A percentile compares a stretch with the other conserved stretches of the same genome.
Evolutionary conservation across 2,329 filamentous ascomycete genomes (phyloP).

Genomic region (Beauveria asiatica): DNA sequence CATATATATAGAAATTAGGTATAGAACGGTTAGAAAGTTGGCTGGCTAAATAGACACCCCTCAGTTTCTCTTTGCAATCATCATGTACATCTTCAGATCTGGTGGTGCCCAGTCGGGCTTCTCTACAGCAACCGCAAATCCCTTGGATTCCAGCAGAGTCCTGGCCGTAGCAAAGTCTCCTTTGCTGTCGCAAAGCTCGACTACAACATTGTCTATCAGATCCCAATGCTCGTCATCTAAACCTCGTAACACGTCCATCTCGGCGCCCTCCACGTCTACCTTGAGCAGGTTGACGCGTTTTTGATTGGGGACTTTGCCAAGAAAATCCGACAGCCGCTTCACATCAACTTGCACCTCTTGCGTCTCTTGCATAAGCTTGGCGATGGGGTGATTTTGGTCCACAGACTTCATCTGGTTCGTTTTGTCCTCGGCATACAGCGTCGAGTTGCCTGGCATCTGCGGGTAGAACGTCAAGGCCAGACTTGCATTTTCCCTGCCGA

Average conservation of each 20-base stretch:
- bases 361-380: not conserved
- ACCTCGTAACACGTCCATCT: conserved; percentile 18
- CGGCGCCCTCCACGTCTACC: conserved; percentile 20
- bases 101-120: conserved; percentile 9
- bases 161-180: conserved; percentile 10
- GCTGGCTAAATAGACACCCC: not conserved
- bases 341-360: conserved; percentile 12
- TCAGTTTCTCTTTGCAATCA: conserved; percentile 1
- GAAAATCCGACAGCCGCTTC: conserved; percentile 16
- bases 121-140: conserved; percentile 13
- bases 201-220: conserved; percentile 15
- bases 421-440: conserved; percentile 15
- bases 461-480: conserved; percentile 16
- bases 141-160: conserved; percentile 15
- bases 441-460: conserved; percentile 17
- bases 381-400: conserved; percentile 5
- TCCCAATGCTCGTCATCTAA: conserved; percentile 18
- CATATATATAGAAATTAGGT: not conserved
- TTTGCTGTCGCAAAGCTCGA: conserved; percentile 17
- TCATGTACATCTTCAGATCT: conserved; percentile 5
- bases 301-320: conserved; percentile 9
- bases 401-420: not conserved
- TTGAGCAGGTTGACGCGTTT: conserved; percentile 19
- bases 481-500: conserved; percentile 4
- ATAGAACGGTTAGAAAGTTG: not conserved